These are phyloP conservation scores for Elsinoe fawcettii DNA, from an alignment of 2,329 filamentous ascomycete species.

Conservation along the genomic window DNA sequence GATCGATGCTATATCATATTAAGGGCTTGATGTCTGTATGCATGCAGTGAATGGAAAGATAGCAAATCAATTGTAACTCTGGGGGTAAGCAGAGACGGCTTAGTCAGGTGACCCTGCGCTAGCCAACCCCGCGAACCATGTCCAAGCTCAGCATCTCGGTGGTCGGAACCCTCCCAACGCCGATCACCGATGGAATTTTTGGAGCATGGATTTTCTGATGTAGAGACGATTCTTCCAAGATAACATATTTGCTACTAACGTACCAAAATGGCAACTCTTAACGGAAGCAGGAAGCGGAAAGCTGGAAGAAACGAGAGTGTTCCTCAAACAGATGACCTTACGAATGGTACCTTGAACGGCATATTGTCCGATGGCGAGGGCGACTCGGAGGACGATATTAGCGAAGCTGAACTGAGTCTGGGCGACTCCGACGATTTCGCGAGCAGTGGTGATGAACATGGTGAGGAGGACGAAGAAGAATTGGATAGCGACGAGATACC, in stretches of 20 bases:
- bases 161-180: background rate
- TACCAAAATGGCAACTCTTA: background rate
- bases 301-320: conserved; percentile 12
- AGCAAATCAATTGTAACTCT: background rate
- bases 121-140: background rate
- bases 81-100: background rate
- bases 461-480: conserved; percentile 30
- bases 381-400: conserved; percentile 22
- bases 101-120: background rate
- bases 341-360: conserved; percentile 17
- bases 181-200: background rate
- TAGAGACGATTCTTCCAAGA: background rate
- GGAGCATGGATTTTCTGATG: background rate
- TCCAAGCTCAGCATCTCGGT: background rate
- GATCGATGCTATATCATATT: background rate
- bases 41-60: background rate
- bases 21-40: too few relatives aligned
- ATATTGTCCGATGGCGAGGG: conserved; percentile 18
- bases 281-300: conserved; percentile 18
- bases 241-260: background rate
- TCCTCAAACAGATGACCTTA: conserved; percentile 16
- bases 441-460: conserved; percentile 23
- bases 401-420: conserved; percentile 25
- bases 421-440: background rate
- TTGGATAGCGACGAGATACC: conserved; percentile 35